Evolutionary conservation across 495 filamentous ascomycete genomes (phyloP).

Genomic region (Chaetomium tenue): DNA sequence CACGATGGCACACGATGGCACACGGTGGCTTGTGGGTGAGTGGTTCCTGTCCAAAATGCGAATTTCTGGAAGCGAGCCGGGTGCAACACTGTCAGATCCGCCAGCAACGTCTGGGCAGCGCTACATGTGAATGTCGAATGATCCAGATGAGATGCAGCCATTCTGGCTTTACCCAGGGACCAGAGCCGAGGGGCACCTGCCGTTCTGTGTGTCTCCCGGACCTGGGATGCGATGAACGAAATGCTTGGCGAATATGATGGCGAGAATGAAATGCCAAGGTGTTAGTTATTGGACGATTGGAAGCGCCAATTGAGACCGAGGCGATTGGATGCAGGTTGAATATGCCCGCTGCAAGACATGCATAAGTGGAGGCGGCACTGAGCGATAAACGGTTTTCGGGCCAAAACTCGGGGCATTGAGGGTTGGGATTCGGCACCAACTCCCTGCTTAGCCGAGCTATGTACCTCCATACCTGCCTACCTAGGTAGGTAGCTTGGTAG

Average conservation of each 20-base stretch:
- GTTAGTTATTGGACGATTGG: too few species aligned
- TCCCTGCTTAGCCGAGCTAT: not conserved
- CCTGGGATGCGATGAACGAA: not conserved
- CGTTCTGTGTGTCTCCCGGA: not conserved
- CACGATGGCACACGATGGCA: not conserved
- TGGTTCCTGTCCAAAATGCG: constrained; percentile 5
- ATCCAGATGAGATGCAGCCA: not conserved
- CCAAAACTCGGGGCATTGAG: not conserved
- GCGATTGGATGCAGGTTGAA: constrained; percentile 16
- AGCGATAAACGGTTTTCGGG: constrained; percentile 5
- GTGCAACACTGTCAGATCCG: constrained; percentile 17
- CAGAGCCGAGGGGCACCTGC: not conserved
- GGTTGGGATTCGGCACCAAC: not conserved
- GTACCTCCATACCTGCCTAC: too few species aligned
- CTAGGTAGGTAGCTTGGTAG: too few species aligned
- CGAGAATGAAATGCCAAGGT: not conserved
- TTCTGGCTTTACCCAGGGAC: not conserved
- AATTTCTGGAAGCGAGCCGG: constrained; percentile 27
- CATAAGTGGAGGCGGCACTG: not conserved
- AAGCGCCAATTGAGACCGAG: not conserved
- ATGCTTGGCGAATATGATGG: not conserved
- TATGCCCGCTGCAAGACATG: constrained; percentile 20
- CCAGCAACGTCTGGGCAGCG: not conserved
- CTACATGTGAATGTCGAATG: not conserved
- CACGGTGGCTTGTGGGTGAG: too few species aligned